Base-by-base conservation (phyloP, 2,329 filamentous ascomycete species). In the Knufia petricola region DNA sequence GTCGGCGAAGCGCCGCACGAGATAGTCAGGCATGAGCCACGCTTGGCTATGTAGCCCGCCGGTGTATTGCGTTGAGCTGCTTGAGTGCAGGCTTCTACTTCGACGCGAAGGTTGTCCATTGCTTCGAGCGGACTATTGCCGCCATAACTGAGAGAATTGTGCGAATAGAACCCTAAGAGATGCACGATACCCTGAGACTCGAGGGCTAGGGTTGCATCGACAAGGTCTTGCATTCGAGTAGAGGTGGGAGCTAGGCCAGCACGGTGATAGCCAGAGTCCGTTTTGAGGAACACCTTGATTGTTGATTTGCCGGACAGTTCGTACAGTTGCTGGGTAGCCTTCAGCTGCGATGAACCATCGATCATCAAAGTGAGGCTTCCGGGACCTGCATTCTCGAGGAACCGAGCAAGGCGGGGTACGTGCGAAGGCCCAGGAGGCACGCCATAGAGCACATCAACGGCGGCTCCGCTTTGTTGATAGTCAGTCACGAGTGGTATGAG, bases 1-100 rank as follows among this genome's bases (percentile, higher is more conserved):
- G 85, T 88, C 0, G 86, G 86, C 15, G 85, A 87, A 0, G 86
- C 85, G 4, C 86, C 86, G 0, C 87, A 81, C 0, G 82, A 85
- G 2, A 90, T 69, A 0, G 79, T 69, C 13, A 76, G 56, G 43
- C 66, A 67, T 2, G 54, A 50, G 46, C 12, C 53, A 51, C n/a
- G 55, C 41, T 15, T 55, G 43, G 2, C 49, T 19, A 50, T 48
- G 41, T 30, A 30, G 13, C 20, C 34, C 8, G 9, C 8, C 9
- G 44, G 44, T 2, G 13, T 3, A 24, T 48, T 48, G 37, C 12
- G 6, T 37, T 60, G 56, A 32, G 64, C 40, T 51, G 64, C 56
- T 58, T 63, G 45, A 48, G 56, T 41, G 61, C 66, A 48, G 70
- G 64, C 73, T 19, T 67, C 60, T 38, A 87, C 73, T 65, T 89